These are phyloP conservation scores for Cercospora sesami DNA, from an alignment of 2,329 filamentous ascomycete genomes.

Conservation along the genomic window DNA sequence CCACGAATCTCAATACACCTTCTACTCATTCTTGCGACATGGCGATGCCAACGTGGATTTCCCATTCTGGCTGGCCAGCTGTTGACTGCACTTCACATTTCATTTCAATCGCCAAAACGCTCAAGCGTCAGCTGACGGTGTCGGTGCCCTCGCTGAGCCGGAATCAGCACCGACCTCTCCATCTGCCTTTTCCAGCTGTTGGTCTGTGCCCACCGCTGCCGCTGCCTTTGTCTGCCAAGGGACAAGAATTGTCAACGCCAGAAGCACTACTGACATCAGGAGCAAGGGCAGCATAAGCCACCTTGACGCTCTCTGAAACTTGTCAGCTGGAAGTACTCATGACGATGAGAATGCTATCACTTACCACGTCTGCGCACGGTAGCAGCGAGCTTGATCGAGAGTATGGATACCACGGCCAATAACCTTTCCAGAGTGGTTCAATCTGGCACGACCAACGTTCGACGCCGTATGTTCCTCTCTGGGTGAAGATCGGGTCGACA, in stretches of 20 bases:
- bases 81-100: neutral
- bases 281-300: neutral
- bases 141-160: neutral
- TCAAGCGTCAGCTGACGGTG: neutral
- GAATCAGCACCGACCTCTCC: neutral
- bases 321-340: neutral
- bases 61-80: neutral
- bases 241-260: neutral
- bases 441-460: neutral
- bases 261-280: neutral
- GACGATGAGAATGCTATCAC: neutral
- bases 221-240: neutral
- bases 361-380: neutral
- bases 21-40: neutral
- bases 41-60: neutral
- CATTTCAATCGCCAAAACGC: neutral
- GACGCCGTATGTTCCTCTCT: neutral
- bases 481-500: neutral
- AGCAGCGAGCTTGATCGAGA: neutral
- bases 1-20: neutral
- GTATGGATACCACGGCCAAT: neutral
- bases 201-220: neutral
- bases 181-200: neutral
- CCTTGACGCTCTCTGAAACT: neutral
- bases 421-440: neutral